A percentile compares a stretch with the other conserved stretches of the same genome.
Conservation (phyloP, 805 yeast species). For the Lipomyces kockii region DNA sequence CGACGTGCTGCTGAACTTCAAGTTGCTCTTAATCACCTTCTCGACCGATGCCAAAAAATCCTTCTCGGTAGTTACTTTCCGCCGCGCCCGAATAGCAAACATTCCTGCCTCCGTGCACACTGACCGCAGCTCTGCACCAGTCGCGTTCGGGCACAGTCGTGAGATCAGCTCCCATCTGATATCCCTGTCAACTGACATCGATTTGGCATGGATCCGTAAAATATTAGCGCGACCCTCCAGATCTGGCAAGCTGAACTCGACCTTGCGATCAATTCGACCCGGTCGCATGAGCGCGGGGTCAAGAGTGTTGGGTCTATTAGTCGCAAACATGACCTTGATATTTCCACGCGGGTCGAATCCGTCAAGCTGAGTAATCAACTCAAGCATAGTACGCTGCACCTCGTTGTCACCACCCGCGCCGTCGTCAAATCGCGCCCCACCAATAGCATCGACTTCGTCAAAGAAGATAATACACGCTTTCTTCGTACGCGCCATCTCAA, state of each 20-base stretch:
- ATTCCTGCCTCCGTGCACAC: slow-evolving; percentile 99
- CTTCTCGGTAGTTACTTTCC: slow-evolving; percentile 97
- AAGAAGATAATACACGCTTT: slow-evolving; percentile 97
- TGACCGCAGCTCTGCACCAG: slow-evolving; percentile 98
- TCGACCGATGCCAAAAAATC: slow-evolving; percentile 98
- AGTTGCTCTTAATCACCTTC: slow-evolving; percentile 96
- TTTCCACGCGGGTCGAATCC: slow-evolving; percentile 99
- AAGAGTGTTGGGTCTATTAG: slow-evolving; percentile 95
- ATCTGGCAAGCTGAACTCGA: slow-evolving; percentile 95
- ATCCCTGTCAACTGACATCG: slow-evolving; percentile 97
- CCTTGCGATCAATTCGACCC: slow-evolving; percentile 98
- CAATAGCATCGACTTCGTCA: slow-evolving; percentile 98
- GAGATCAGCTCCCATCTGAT: slow-evolving; percentile 99
- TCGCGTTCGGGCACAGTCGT: slow-evolving; percentile 94
- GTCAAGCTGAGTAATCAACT: slow-evolving; percentile 94
- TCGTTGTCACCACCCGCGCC: slow-evolving; percentile 99
- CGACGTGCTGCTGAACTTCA: slow-evolving; percentile 95
- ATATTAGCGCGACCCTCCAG: slow-evolving; percentile 97
- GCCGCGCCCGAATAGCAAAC: slow-evolving; percentile 98
- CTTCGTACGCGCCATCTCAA: slow-evolving; percentile 98
- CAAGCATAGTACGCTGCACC: slow-evolving; percentile 99
- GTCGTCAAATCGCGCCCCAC: slow-evolving; percentile 99
- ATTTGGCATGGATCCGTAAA: slow-evolving; percentile 94
- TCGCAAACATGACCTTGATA: slow-evolving; percentile 99
- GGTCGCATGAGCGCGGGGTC: slow-evolving; percentile 98